These are phyloP conservation scores for Bimuria novae-zelandiae DNA, from an alignment of 2,329 filamentous ascomycete species.

Conservation along the genomic window DNA sequence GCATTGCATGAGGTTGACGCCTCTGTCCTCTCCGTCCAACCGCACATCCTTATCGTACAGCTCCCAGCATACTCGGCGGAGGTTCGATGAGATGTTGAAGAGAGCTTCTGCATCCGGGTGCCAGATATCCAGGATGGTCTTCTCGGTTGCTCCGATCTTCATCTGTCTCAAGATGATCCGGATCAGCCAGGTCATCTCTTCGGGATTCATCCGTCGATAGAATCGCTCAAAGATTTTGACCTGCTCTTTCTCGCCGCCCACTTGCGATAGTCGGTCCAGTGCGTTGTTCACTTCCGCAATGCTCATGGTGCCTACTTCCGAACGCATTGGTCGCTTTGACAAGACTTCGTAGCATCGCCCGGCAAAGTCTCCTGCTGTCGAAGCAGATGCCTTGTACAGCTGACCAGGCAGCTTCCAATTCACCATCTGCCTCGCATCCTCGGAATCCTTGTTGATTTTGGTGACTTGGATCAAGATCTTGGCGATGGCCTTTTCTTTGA, in stretches of 20 bases:
- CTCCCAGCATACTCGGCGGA: conserved; percentile 94
- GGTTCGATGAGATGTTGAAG: conserved; percentile 88
- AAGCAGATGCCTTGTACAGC: conserved; percentile 45
- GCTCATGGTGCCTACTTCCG: conserved; percentile 74
- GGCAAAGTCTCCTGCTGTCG: conserved; percentile 85
- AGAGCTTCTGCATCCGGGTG: conserved; percentile 58
- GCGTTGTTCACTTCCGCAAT: conserved; percentile 88
- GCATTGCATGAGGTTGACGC: conserved; percentile 85
- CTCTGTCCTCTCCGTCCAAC: conserved; percentile 74
- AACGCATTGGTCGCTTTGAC: conserved; percentile 78
- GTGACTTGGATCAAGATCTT: conserved; percentile 90
- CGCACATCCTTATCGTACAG: conserved; percentile 73
- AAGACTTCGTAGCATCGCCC: conserved; percentile 86
- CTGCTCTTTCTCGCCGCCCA: conserved; percentile 82
- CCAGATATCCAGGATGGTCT: conserved; percentile 76
- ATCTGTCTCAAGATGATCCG: conserved; percentile 86
- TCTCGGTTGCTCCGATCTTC: conserved; percentile 79
- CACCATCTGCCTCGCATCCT: conserved; percentile 81
- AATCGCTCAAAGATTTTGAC: conserved; percentile 79
- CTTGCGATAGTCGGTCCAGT: conserved; percentile 76
- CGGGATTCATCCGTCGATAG: conserved; percentile 88
- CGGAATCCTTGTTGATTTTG: conserved; percentile 87
- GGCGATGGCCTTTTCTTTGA: conserved; percentile 90
- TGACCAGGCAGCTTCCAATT: conserved; percentile 92
- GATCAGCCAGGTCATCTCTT: conserved; percentile 93